Percentiles rank a stretch among this genome's conserved stretches.
phyloP scores from a whole-genome alignment of 1,284 basidiomycete species.

The Malassezia restricta region DNA sequence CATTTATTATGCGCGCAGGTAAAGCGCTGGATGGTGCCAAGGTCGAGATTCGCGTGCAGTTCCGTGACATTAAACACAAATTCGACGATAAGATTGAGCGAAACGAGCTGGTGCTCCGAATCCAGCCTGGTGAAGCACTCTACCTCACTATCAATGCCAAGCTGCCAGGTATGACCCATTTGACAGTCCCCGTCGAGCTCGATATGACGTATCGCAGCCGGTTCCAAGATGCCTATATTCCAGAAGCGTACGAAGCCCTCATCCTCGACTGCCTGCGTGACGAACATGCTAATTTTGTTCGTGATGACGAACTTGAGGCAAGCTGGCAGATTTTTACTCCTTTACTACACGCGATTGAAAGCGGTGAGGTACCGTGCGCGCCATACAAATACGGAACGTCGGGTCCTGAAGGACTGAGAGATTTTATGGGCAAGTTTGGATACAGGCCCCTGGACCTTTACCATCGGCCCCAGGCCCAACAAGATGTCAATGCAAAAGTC shows the following conservation, averaged over 20 bases:
- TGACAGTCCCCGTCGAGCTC: constrained; percentile 31
- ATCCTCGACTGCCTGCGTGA: constrained; percentile 45
- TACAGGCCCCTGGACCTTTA: constrained; percentile 9
- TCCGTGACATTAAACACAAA: constrained; percentile 34
- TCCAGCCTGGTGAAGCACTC: constrained; percentile 43
- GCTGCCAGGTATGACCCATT: constrained; percentile 33
- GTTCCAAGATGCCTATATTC: constrained; percentile 36
- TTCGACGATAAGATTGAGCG: constrained; percentile 28
- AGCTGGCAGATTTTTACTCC: constrained; percentile 47
- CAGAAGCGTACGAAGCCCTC: constrained; percentile 47
- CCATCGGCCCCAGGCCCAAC: constrained; percentile 13
- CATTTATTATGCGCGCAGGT: constrained; percentile 44
- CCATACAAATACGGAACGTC: constrained; percentile 38
- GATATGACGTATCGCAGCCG: constrained; percentile 40
- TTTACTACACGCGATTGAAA: constrained; percentile 40
- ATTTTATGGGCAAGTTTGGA: constrained; percentile 36
- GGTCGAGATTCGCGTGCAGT: constrained; percentile 43
- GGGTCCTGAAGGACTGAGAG: constrained; percentile 34
- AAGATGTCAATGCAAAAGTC: not conserved
- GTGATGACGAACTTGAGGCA: constrained; percentile 45
- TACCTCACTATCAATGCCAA: constrained; percentile 43
- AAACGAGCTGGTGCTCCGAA: constrained; percentile 44
- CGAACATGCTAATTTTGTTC: constrained; percentile 46
- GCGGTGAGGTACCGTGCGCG: constrained; percentile 37
- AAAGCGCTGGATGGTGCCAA: constrained; percentile 45